Evolutionary conservation across 495 filamentous ascomycete species (phyloP).

Genomic region (Chaetomium fimeti): DNA sequence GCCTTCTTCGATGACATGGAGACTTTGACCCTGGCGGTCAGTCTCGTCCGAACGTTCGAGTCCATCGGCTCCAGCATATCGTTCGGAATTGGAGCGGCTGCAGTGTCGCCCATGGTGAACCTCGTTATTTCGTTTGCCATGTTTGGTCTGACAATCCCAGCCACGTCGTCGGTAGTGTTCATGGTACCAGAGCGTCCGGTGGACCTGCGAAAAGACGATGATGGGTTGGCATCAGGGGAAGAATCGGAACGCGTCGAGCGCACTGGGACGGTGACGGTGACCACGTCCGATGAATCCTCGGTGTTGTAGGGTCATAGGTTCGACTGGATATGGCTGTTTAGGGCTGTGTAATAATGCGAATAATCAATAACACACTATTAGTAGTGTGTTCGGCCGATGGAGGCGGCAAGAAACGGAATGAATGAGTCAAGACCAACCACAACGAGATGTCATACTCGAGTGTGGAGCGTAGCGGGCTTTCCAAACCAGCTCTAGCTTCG

Average conservation of each 20-base stretch:
- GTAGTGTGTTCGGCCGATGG: no score
- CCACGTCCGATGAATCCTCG: neutral
- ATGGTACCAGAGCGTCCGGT: slow-evolving; percentile 41
- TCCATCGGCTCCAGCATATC: slow-evolving; percentile 50
- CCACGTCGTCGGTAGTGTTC: slow-evolving; percentile 38
- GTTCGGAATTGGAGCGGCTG: slow-evolving; percentile 49
- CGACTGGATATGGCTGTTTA: no score
- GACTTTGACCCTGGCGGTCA: slow-evolving; percentile 48
- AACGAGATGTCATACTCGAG: no score
- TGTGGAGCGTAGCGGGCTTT: no score
- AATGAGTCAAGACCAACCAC: no score
- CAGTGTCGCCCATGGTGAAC: slow-evolving; percentile 45
- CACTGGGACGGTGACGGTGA: neutral
- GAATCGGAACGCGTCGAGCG: slow-evolving; percentile 15
- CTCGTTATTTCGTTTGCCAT: slow-evolving; percentile 45
- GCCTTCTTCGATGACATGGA: slow-evolving; percentile 52
- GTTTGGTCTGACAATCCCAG: slow-evolving; percentile 44
- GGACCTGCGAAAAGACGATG: slow-evolving; percentile 24
- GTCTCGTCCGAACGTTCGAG: slow-evolving; percentile 51
- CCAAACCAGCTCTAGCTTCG: no score
- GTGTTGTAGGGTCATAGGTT: neutral
- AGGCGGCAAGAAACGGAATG: no score
- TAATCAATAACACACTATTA: no score
- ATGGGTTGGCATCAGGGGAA: slow-evolving; percentile 14
- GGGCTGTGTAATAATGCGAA: no score